Evolutionary conservation across 208 protist species (phyloP), one percentile per base, ranked within the genome.

Genomic region (Herpetomonas muscarum): DNA sequence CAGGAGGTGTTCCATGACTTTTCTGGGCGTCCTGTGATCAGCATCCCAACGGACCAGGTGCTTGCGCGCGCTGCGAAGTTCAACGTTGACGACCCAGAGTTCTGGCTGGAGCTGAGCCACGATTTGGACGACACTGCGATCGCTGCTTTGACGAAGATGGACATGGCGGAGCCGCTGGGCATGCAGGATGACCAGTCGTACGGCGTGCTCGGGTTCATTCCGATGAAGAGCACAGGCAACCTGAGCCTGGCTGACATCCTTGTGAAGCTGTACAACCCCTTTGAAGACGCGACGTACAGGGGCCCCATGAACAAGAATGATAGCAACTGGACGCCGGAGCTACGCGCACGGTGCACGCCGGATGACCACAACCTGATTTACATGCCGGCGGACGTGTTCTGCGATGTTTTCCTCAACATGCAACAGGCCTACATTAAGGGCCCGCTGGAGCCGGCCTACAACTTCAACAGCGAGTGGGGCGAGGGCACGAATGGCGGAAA

Each of bases 211-310:
- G 81, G 64, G 25, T 62, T 87, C 57, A 36, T 88, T 19, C 46
- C 70, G 24, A 59, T 69, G 10, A 69, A 61, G 41, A 76, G 71
- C 47, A 55, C 55, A n/a, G 39, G 60, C 31, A 61, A 85, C 62
- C 51, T 75, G n/a, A 19, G 45, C 48, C 64, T 82, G 25, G 36
- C 42, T n/a, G 79, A 86, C 37, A 66, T 93, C 22, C 42, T 85
- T 17, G 72, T 93, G 41, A 80, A 81, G 66, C 48, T 93, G 24
- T 83, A 87, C 73, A 84, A 82, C 63, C 84, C 84, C 19, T 88
- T 86, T 46, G 64, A 73, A 54, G 75, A 85, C 15, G 58, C 65
- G 0, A 50, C 54, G 12, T 90, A 90, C 70, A 51, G 37, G 3
- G 85, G 85, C 21, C 81, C 85, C 13, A 88, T 92, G 81, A 75